Evolutionary conservation across 2,329 filamentous ascomycete species (phyloP).

Genomic region (Domatiomyces catenatus): DNA sequence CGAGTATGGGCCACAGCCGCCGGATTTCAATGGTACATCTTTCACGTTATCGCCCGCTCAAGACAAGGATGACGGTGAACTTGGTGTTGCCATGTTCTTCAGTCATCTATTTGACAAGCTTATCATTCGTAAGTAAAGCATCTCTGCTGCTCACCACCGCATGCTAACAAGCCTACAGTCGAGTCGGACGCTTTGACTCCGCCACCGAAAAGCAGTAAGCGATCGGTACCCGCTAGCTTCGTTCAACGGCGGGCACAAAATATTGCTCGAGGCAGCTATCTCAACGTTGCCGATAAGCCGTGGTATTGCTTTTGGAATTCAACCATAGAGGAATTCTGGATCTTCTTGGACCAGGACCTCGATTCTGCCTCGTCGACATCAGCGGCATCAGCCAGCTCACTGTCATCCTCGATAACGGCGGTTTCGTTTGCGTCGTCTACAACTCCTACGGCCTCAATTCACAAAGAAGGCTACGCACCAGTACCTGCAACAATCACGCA

Average conservation of each 20-base stretch:
- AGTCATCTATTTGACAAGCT: slow-evolving; percentile 48
- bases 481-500: neutral
- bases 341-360: slow-evolving; percentile 44
- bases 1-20: slow-evolving; percentile 48
- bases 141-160: neutral
- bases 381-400: slow-evolving; percentile 1
- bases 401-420: neutral
- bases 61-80: slow-evolving; percentile 40
- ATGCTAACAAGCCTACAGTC: slow-evolving; percentile 2
- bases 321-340: slow-evolving; percentile 51
- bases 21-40: slow-evolving; percentile 28
- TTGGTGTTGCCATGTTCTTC: slow-evolving; percentile 51
- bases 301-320: slow-evolving; percentile 59
- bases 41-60: slow-evolving; percentile 39
- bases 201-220: slow-evolving; percentile 19
- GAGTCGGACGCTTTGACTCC: slow-evolving; percentile 26
- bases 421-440: neutral
- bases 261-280: slow-evolving; percentile 24
- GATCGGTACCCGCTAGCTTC: slow-evolving; percentile 9
- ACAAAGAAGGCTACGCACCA: neutral
- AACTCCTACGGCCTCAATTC: neutral
- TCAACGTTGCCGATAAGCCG: slow-evolving; percentile 41
- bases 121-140: slow-evolving; percentile 30
- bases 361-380: slow-evolving; percentile 15
- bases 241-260: neutral